Evolutionary conservation across 305 asterid genomes (phyloP).

Genomic region (Ruellia speciosa): DNA sequence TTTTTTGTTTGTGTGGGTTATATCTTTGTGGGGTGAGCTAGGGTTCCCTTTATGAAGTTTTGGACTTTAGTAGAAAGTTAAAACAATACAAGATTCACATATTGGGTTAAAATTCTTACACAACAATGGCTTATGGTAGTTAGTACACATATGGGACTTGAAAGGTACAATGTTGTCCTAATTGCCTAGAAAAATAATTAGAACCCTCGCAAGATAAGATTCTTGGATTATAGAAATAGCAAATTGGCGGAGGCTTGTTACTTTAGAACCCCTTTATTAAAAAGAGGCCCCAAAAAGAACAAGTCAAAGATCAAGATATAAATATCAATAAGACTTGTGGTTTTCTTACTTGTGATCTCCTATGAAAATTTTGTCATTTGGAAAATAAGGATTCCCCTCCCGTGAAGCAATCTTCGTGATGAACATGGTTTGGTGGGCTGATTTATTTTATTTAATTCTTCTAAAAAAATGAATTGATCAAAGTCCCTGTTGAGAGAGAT

Average conservation of each 20-base stretch:
- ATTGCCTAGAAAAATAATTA: too few species aligned
- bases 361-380: background rate
- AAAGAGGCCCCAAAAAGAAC: background rate
- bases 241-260: too few species aligned
- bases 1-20: background rate
- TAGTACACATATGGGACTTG: too few species aligned
- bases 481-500: background rate
- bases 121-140: too few species aligned
- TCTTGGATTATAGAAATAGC: too few species aligned
- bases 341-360: background rate
- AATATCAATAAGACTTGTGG: background rate
- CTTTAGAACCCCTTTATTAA: too few species aligned
- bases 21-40: background rate
- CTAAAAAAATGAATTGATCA: background rate
- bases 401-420: slow-evolving; percentile 3
- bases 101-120: too few species aligned
- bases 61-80: background rate
- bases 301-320: background rate
- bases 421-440: background rate
- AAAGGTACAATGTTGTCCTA: too few species aligned
- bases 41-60: background rate
- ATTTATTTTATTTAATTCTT: background rate
- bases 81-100: too few species aligned
- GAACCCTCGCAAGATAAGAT: too few species aligned
- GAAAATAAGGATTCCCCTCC: background rate